phyloP scores from a whole-genome alignment of 768 basidiomycete genomes.

The Cystofilobasidium capitatum region DNA sequence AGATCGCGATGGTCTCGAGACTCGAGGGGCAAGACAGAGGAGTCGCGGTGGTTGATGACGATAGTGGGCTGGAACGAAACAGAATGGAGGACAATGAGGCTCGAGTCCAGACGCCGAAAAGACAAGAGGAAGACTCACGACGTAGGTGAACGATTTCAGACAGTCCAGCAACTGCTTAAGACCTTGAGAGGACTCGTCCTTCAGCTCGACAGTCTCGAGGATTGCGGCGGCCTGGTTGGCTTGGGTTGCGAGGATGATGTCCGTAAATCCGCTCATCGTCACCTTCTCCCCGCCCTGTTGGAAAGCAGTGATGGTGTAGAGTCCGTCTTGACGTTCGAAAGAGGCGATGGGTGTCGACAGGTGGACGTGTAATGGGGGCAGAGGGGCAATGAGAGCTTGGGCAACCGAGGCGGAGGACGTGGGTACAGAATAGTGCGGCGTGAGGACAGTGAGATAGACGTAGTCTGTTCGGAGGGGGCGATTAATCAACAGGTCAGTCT shows the following conservation, averaged over 20 bases:
- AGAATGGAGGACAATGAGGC: neutral
- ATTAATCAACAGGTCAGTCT: neutral
- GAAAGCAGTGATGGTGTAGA: constrained; percentile 35
- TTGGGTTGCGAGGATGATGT: constrained; percentile 65
- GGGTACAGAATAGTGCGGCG: constrained; percentile 57
- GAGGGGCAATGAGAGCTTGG: constrained; percentile 39
- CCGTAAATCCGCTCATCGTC: constrained; percentile 48
- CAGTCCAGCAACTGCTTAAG: constrained; percentile 40
- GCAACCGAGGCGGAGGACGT: constrained; percentile 26
- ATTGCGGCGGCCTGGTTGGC: constrained; percentile 51
- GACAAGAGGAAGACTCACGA: constrained; percentile 29
- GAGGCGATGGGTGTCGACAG: constrained; percentile 48
- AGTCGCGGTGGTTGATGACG: constrained; percentile 64
- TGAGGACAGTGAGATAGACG: constrained; percentile 57
- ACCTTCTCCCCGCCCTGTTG: constrained; percentile 38
- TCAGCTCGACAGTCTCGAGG: constrained; percentile 20
- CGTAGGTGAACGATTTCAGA: constrained; percentile 50
- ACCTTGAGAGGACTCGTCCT: constrained; percentile 17
- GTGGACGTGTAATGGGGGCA: constrained; percentile 48
- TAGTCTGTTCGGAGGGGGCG: constrained; percentile 47
- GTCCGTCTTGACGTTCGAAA: constrained; percentile 39
- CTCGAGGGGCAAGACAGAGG: constrained; percentile 49
- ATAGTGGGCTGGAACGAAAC: constrained; percentile 39
- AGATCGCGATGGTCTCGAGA: constrained; percentile 52
- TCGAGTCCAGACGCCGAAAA: neutral